These are phyloP conservation scores for Terfezia claveryi DNA, from an alignment of 495 filamentous ascomycete genomes.

Conservation along the genomic window DNA sequence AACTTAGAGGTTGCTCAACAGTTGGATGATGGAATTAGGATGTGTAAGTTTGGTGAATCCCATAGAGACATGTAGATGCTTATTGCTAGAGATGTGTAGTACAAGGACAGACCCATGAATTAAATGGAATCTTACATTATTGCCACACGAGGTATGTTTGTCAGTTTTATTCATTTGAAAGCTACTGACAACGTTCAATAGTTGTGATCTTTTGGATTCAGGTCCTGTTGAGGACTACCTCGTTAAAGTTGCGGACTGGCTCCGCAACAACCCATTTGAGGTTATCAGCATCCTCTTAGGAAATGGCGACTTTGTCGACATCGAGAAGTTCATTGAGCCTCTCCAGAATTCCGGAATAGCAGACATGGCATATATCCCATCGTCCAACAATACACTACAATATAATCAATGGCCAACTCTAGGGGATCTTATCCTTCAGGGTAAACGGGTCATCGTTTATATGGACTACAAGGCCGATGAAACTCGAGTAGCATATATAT, in stretches of 20 bases:
- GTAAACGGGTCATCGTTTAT: conserved; percentile 41
- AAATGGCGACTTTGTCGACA: conserved; percentile 48
- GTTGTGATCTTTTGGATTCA: conserved; percentile 58
- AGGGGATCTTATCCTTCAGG: conserved; percentile 44
- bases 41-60: conserved; percentile 29
- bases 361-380: conserved; percentile 14
- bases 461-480: conserved; percentile 76
- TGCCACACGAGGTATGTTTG: conserved; percentile 22
- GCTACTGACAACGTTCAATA: conserved; percentile 28
- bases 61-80: background rate
- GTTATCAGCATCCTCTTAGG: conserved; percentile 78
- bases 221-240: conserved; percentile 62
- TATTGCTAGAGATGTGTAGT: conserved; percentile 23
- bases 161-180: background rate
- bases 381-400: conserved; percentile 34
- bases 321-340: conserved; percentile 35
- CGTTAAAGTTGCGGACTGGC: conserved; percentile 44
- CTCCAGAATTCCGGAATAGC: conserved; percentile 31
- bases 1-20: conserved; percentile 43
- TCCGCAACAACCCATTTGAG: conserved; percentile 58
- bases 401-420: conserved; percentile 70
- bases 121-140: conserved; percentile 36
- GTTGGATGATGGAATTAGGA: conserved; percentile 70
- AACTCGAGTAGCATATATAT: conserved; percentile 47
- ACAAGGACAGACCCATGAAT: conserved; percentile 62